Evolutionary conservation across 306 rosid genomes (phyloP), one percentile per base, ranked within the genome.

Genomic region (Arachis stenosperma): DNA sequence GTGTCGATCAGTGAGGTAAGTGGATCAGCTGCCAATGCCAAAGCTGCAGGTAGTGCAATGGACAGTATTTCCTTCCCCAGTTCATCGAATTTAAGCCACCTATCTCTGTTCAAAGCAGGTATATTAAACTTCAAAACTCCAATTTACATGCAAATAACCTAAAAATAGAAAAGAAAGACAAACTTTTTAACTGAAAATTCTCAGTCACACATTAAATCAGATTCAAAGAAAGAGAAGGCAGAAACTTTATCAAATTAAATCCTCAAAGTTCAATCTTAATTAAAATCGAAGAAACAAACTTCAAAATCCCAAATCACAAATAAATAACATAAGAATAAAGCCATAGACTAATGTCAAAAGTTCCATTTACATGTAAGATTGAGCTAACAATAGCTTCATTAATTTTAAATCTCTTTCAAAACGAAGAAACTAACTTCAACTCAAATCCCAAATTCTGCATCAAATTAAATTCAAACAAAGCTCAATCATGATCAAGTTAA

Each of bases 1-100:
- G 99, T 91, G 66, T 91, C 99, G 61, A 94, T 85, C 84, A 94
- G 85, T n/a, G 97, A 91, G 14, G 89, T 69, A 66, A 94, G 69
- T 2, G 99, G 97, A 61, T 94, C 99, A 74, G 97, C 95, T 9
- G 89, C 96, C 79, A 94, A 71, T 70, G 97, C 94, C 81, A 91
- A 52, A 7, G 94, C 97, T 70, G 99, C 99, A 76, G 99, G 99
- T 53, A 94, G 67, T 8, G 99, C 96, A 82, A 94, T 94, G 54
- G 96, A 79, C 75, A 94, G 67, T 61, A 91, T 86, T 51, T 94
- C 96, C 89, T 74, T 51, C 77, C 84, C 88, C 40, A 94, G 84
- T 70, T 75, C 85, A 81, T 94, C 97, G 71, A 75, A 79, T 55
- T 75, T 75, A 67, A 71, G 61, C 84, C 84, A 83, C 7, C 11